Percentiles rank a stretch among this genome's conserved stretches.
Evolutionary conservation across 1,284 basidiomycete species (phyloP).

Genomic region (Veloporphyrellus conicus): DNA sequence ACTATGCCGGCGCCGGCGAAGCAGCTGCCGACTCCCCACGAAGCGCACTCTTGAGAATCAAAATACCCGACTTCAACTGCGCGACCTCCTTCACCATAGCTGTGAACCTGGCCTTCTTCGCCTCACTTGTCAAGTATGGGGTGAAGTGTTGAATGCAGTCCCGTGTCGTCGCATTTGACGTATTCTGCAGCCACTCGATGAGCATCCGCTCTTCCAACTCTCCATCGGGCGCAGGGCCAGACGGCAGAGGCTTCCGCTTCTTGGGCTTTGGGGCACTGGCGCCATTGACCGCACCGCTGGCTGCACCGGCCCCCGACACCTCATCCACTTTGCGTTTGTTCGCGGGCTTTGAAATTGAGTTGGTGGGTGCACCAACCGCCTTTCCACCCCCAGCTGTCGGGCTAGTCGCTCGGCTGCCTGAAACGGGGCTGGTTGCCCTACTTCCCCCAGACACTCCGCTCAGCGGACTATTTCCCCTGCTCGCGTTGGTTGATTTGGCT

Average conservation of each 20-base stretch:
- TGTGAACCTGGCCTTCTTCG: conserved; percentile 71
- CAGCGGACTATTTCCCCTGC: conserved; percentile 56
- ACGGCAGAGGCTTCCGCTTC: conserved; percentile 57
- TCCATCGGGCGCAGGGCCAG: conserved; percentile 39
- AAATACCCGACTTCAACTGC: conserved; percentile 57
- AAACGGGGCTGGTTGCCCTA: conserved; percentile 41
- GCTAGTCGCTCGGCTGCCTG: conserved; percentile 46
- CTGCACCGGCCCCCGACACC: conserved; percentile 27
- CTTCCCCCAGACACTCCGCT: conserved; percentile 37
- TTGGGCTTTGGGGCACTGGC: conserved; percentile 50
- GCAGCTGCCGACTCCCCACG: conserved; percentile 30
- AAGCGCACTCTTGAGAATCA: conserved; percentile 53
- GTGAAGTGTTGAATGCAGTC: conserved; percentile 77
- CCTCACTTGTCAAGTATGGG: conserved; percentile 61
- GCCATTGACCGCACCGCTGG: conserved; percentile 32
- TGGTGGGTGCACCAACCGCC: conserved; percentile 33
- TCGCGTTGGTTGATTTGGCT: conserved; percentile 42
- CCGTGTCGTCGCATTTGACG: conserved; percentile 59
- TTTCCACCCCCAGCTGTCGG: conserved; percentile 34
- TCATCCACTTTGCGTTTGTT: conserved; percentile 72
- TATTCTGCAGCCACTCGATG: conserved; percentile 66
- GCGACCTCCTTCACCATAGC: conserved; percentile 72
- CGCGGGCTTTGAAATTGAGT: conserved; percentile 21
- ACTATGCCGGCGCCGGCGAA: conserved; percentile 26
- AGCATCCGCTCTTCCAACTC: conserved; percentile 63